Percentiles rank a stretch among this genome's conserved stretches.
These are phyloP conservation scores for Handroanthus guayacan DNA, from an alignment of 257 asterid genomes.

Conservation along the genomic window DNA sequence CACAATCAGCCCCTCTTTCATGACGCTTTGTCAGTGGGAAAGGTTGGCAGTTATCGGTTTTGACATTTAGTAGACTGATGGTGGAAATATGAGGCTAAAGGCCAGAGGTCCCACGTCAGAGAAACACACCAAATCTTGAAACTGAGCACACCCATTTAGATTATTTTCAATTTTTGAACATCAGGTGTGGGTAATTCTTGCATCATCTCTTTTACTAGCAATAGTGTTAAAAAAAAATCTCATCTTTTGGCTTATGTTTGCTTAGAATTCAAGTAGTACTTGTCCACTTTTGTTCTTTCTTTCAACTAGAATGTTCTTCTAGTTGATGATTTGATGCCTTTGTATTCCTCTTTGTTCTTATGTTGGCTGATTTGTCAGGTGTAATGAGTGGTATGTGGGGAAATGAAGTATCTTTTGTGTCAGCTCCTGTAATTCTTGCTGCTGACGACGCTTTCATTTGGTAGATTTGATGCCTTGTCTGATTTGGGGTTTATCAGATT, in stretches of 20 bases:
- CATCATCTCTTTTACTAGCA: conserved; percentile 33
- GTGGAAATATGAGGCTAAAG: conserved; percentile 42
- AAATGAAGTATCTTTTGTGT: conserved; percentile 51
- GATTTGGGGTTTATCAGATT: conserved; percentile 68
- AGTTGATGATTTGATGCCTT: conserved; percentile 29
- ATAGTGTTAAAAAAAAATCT: conserved; percentile 23
- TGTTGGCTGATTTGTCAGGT: conserved; percentile 39
- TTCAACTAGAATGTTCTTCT: conserved; percentile 53
- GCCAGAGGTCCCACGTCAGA: conserved; percentile 52
- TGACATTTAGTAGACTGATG: conserved; percentile 53
- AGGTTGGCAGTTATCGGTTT: conserved; percentile 48
- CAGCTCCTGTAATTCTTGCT: conserved; percentile 45
- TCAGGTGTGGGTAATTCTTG: conserved; percentile 30
- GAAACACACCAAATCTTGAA: conserved; percentile 45
- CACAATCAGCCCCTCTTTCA: conserved; percentile 35
- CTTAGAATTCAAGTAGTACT: conserved; percentile 57
- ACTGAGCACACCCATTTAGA: conserved; percentile 16
- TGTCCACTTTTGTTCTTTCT: conserved; percentile 37
- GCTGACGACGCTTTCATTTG: conserved; percentile 60
- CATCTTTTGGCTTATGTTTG: conserved; percentile 49
- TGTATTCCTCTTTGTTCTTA: conserved; percentile 24
- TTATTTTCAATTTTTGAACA: conserved; percentile 33
- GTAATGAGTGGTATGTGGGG: conserved; percentile 41
- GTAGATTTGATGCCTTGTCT: conserved; percentile 57
- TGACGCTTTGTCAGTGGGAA: conserved; percentile 49